Evolutionary conservation across 345 rosid species (phyloP), one percentile per base, ranked within the genome.

Genomic region (Citrus unshiu): DNA sequence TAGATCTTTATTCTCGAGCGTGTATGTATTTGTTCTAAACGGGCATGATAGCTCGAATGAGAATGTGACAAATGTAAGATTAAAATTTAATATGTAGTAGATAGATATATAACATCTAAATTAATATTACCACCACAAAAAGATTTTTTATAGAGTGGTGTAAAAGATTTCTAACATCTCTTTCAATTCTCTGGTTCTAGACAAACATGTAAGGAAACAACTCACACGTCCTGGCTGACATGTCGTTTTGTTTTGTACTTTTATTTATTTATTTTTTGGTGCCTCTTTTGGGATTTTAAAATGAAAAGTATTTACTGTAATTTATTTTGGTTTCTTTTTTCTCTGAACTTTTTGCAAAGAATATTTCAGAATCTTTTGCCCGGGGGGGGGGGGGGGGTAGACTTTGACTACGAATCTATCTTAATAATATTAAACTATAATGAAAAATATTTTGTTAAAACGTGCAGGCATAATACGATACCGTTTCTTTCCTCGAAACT

Each of bases 1-100:
- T 3, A 43, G 0, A 12, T 43, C 0, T 43, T 43, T 12, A 46
- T 46, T 46, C 0, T 1, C 0, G 4, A 43, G 16, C 4, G 1
- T 2, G 0, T 43, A 10, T 2, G 2, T 39, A 9, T 0, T 2
- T 46, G 13, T 46, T 1, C 0, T 0, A 13, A 46, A 3, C 51
- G 0, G 1, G 1, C 5, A 3, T 13, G 5, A 46, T 4, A 46
- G 51, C 0, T 46, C 5, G 18, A 46, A 3, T 46, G 1, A 46
- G 0, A 46, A 46, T 3, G 5, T 0, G 5, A 13, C 1, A 46
- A 46, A 3, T 13, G 51, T 13, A 46, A 1, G 1, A 13, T 4
- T 16, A 46, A 0, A 46, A 13, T 46, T 46, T 13, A 46, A 46
- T 13, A 13, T 13, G 4, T 46, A 13, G 18, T 46, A 1, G 51